A percentile compares a stretch with the other conserved stretches of the same genome.
These are phyloP conservation scores for Pichia insulana DNA, from an alignment of 805 yeast genomes.

Conservation along the genomic window DNA sequence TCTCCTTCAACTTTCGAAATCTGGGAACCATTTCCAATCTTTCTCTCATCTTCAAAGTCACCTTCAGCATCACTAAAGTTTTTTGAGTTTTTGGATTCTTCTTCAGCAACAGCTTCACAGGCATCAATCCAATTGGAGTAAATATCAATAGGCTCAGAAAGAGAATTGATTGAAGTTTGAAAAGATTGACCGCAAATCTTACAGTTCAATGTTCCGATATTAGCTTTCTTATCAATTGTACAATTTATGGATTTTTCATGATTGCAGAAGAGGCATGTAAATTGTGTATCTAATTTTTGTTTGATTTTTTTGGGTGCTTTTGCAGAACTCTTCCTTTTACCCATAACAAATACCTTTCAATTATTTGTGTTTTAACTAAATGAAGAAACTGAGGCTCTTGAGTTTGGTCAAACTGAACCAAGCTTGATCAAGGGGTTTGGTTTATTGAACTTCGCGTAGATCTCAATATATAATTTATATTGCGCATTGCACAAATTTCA, in stretches of 20 bases:
- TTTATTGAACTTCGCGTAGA: too few species aligned
- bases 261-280: conserved; percentile 89
- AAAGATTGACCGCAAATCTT: conserved; percentile 92
- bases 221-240: conserved; percentile 75
- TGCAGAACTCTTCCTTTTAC: conserved; percentile 68
- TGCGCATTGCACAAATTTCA: too few species aligned
- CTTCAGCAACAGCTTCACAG: conserved; percentile 79
- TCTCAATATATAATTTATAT: too few species aligned
- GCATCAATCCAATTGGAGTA: conserved; percentile 99
- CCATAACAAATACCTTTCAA: too few species aligned
- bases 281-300: conserved; percentile 71
- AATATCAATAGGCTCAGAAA: conserved; percentile 87
- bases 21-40: conserved; percentile 2
- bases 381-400: background rate
- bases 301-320: conserved; percentile 74
- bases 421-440: too few species aligned
- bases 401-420: too few species aligned
- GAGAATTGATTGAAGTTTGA: conserved; percentile 77
- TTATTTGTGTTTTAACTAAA: background rate
- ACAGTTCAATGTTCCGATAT: conserved; percentile 77
- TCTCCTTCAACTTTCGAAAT: conserved; percentile 4
- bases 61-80: conserved; percentile 16
- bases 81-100: conserved; percentile 24
- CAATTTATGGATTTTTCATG: conserved; percentile 90
- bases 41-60: conserved; percentile 11